These are phyloP conservation scores for Garcia nutans DNA, from an alignment of 345 rosid genomes.

Conservation along the genomic window DNA sequence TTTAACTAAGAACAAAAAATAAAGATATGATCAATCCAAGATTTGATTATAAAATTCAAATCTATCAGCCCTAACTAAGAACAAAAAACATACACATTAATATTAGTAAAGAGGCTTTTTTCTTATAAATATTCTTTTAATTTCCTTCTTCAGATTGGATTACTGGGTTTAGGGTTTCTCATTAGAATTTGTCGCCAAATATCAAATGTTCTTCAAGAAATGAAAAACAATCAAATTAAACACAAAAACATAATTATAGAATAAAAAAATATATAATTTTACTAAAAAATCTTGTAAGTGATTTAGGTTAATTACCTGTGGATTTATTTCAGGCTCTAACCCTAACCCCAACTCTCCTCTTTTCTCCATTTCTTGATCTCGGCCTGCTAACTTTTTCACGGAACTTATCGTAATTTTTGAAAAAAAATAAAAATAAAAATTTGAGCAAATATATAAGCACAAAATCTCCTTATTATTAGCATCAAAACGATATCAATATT, in stretches of 20 bases:
- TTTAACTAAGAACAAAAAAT: too few relatives aligned
- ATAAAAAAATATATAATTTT: neutral
- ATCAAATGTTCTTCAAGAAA: neutral
- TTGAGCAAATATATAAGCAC: neutral
- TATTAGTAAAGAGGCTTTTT: too few relatives aligned
- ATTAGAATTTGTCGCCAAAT: neutral
- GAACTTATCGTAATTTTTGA: constrained; percentile 4
- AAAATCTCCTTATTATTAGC: neutral
- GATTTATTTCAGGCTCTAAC: constrained; percentile 12
- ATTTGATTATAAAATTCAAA: too few relatives aligned
- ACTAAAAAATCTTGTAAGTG: neutral
- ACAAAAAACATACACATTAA: too few relatives aligned
- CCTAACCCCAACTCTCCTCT: constrained; percentile 26
- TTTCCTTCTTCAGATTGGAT: neutral
- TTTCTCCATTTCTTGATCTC: constrained; percentile 11
- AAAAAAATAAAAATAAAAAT: neutral
- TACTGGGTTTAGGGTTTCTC: constrained; percentile 1
- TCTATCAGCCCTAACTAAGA: too few relatives aligned
- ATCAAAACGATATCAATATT: neutral
- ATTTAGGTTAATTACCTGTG: constrained; percentile 9
- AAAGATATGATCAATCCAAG: too few relatives aligned
- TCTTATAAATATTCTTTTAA: too few relatives aligned
- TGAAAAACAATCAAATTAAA: neutral
- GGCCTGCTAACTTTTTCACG: neutral
- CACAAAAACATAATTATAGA: neutral